phyloP scores from a whole-genome alignment of 441 rosid species.

The Hura crepitans region DNA sequence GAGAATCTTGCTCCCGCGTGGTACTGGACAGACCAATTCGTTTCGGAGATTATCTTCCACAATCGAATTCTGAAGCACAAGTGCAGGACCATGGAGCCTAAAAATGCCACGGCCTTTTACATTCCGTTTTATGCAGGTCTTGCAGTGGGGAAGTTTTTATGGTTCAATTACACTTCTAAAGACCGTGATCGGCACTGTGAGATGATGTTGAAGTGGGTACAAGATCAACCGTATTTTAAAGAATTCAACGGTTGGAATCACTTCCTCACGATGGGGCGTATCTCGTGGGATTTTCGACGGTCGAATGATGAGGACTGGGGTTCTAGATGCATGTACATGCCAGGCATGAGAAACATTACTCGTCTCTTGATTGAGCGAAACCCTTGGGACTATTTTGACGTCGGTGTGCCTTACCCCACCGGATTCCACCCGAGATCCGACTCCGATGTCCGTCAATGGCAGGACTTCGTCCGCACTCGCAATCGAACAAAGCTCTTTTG shows the following conservation, averaged over 20 bases:
- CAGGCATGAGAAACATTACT: slow-evolving; percentile 87
- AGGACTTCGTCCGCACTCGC: slow-evolving; percentile 54
- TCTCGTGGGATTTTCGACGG: slow-evolving; percentile 96
- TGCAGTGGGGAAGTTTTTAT: slow-evolving; percentile 76
- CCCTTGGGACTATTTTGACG: slow-evolving; percentile 94
- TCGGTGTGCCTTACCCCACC: slow-evolving; percentile 89
- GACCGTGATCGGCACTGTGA: slow-evolving; percentile 73
- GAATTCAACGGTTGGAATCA: slow-evolving; percentile 88
- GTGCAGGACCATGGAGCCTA: slow-evolving; percentile 65
- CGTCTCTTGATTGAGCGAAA: slow-evolving; percentile 88
- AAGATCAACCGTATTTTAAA: slow-evolving; percentile 51
- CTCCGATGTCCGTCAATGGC: slow-evolving; percentile 65
- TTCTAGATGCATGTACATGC: slow-evolving; percentile 67
- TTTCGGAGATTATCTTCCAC: slow-evolving; percentile 66
- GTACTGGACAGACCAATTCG: slow-evolving; percentile 93
- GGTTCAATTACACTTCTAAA: slow-evolving; percentile 47
- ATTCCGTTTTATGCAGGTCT: slow-evolving; percentile 89
- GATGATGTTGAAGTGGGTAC: slow-evolving; percentile 58
- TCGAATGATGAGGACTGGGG: slow-evolving; percentile 77
- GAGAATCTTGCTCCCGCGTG: slow-evolving; percentile 57
- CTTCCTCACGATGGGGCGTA: slow-evolving; percentile 80
- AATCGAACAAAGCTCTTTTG: slow-evolving; percentile 59
- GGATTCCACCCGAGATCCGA: slow-evolving; percentile 92
- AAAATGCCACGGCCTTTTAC: slow-evolving; percentile 68
- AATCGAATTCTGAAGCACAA: slow-evolving; percentile 63